phyloP scores from a whole-genome alignment of 2,329 filamentous ascomycete genomes.

The Ascochyta clinopodiicola region DNA sequence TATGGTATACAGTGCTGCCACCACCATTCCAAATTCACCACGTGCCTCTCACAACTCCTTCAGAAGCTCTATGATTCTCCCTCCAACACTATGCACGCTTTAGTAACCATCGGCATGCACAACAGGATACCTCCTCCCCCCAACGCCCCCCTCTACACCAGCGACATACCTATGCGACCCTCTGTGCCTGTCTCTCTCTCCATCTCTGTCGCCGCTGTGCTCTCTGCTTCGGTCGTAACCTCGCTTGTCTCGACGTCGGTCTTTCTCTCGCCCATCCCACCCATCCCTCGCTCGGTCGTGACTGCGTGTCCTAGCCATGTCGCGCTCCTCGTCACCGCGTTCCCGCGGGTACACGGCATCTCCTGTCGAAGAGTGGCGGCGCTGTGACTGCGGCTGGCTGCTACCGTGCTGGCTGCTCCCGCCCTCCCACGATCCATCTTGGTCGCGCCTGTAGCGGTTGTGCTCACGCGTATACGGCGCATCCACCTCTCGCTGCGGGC shows the following conservation, averaged over 20 bases:
- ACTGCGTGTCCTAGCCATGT: conserved; percentile 30
- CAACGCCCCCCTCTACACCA: conserved; percentile 44
- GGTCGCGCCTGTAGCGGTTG: conserved; percentile 17
- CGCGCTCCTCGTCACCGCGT: conserved; percentile 17
- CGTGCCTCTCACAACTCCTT: conserved; percentile 27
- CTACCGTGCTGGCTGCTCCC: conserved; percentile 13
- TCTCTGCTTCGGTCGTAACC: conserved; percentile 21
- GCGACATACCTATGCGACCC: conserved; percentile 42
- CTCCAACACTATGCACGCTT: conserved; percentile 24
- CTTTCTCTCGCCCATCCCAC: conserved; percentile 31
- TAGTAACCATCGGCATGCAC: conserved; percentile 25
- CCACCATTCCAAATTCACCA: not conserved
- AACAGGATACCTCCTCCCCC: conserved; percentile 43
- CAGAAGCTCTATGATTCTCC: conserved; percentile 25
- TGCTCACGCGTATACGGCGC: conserved; percentile 29
- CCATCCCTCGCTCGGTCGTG: conserved; percentile 39
- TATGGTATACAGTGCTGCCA: not conserved
- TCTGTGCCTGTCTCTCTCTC: conserved; percentile 21
- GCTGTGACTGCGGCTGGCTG: conserved; percentile 18
- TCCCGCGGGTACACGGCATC: conserved; percentile 37
- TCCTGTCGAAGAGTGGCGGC: conserved; percentile 29
- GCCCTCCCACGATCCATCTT: conserved; percentile 9
- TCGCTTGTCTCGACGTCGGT: conserved; percentile 20
- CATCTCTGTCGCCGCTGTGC: conserved; percentile 23
- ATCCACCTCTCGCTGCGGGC: conserved; percentile 32